Conservation (phyloP, 1,284 basidiomycete genomes). For the Cystobasidium slooffiae region DNA sequence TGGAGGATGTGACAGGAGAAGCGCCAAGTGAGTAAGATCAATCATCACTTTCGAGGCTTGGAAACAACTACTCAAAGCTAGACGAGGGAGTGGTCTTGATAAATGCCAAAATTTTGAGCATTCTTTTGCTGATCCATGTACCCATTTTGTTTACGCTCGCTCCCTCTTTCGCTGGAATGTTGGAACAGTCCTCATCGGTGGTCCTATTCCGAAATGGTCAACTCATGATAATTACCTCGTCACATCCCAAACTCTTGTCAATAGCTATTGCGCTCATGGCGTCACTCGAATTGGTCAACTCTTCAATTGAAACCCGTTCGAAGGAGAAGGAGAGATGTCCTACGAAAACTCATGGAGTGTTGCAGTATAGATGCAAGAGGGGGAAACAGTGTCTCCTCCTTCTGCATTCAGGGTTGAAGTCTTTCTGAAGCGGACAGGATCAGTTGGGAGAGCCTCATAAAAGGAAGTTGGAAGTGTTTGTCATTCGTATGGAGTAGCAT, state of each 20-base stretch:
- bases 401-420: neutral
- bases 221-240: slow-evolving; percentile 43
- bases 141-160: neutral
- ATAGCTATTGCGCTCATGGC: slow-evolving; percentile 38
- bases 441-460: no score
- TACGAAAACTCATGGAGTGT: neutral
- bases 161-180: neutral
- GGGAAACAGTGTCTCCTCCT: neutral
- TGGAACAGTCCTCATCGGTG: slow-evolving; percentile 38
- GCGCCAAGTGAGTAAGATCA: slow-evolving; percentile 24
- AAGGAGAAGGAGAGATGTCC: neutral
- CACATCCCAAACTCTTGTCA: slow-evolving; percentile 31
- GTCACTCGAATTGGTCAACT: slow-evolving; percentile 40
- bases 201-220: slow-evolving; percentile 33
- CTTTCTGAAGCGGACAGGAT: no score
- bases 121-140: no score
- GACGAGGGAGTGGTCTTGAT: no score
- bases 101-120: no score
- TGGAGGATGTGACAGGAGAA: slow-evolving; percentile 36
- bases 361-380: neutral
- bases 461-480: neutral
- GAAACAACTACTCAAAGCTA: no score
- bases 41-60: neutral
- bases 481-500: neutral
- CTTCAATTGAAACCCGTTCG: slow-evolving; percentile 20